Base-by-base conservation (phyloP, 345 rosid genomes). In the Sapria himalayana region DNA sequence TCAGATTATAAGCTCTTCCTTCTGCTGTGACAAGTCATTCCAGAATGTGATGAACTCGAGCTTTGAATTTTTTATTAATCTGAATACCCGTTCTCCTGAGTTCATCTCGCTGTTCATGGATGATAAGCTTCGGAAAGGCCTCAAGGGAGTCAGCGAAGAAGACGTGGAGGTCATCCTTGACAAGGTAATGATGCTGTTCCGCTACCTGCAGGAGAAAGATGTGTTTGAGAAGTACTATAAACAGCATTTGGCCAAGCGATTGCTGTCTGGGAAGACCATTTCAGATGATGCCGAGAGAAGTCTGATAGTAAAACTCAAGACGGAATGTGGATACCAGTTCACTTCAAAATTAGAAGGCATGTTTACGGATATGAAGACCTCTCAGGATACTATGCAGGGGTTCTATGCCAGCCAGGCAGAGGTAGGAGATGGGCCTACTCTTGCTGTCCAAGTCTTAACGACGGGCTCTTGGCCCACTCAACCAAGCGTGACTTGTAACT, bases 361-460 rank as follows among this genome's bases (percentile, higher is more conserved):
- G 98, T 89, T 89, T 49, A 82, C 98, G 0, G 98, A 89, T 64
- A 89, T 89, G 98, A 89, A 78, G 65, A 89, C 98, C 33, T 82
- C 98, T 34, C 85, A 74, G 59, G 98, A 89, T 46, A 82, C 94
- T 8, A 82, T 82, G 85, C 82, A 65, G 18, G 91, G 75, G 33
- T 89, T 82, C 54, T 68, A 74, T 39, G 43, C 72, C 7, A 57
- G 72, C 59, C 85, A 74, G 33, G 78, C 82, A 0, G 93, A 82
- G 67, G 71, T 76, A 20, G 73, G 69, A 5, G 98, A 89, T 19
- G 85, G 93, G 40, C 93, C 82, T 15, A 78, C 85, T 22, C 68
- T 89, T 39, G 71, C 71, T 45, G 98, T 89, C 46, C 98, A 79
- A 72, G 93, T 89, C 45, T 67, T 89, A 21, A 89, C 98, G 3